A percentile compares a stretch with the other conserved stretches of the same genome.
phyloP scores from a whole-genome alignment of 176 grass and related monocot genomes.

The Aegilops longissima region DNA sequence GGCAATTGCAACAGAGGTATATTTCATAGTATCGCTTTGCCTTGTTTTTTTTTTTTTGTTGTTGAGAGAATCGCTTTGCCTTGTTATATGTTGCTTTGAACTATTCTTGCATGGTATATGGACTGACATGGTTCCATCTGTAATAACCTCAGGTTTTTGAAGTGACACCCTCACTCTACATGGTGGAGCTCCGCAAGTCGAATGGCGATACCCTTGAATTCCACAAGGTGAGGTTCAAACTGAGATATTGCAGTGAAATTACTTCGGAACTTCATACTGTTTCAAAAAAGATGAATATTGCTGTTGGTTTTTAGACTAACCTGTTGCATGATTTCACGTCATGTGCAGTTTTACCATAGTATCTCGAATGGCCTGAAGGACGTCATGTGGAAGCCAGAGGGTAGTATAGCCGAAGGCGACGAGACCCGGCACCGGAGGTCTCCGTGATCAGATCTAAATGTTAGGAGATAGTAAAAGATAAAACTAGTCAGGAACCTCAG shows the following conservation, averaged over 20 bases:
- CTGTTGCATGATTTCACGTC: neutral
- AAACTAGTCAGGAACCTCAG: neutral
- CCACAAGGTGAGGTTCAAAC: conserved; percentile 57
- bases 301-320: neutral
- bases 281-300: neutral
- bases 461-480: conserved; percentile 33
- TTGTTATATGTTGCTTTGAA: neutral
- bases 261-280: neutral
- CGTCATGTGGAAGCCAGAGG: conserved; percentile 76
- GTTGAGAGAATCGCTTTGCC: no score
- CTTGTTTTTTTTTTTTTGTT: no score
- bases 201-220: conserved; percentile 94
- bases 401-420: conserved; percentile 36
- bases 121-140: conserved; percentile 21
- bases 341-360: conserved; percentile 70
- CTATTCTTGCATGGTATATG: neutral
- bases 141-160: conserved; percentile 71
- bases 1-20: conserved; percentile 91
- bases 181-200: conserved; percentile 92
- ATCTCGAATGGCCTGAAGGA: conserved; percentile 84
- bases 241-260: neutral
- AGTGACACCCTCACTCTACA: conserved; percentile 84
- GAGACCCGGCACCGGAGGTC: conserved; percentile 11
- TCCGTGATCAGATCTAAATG: neutral
- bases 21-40: neutral